These are phyloP conservation scores for Eucalyptus virginea DNA, from an alignment of 345 rosid species.

Conservation along the genomic window DNA sequence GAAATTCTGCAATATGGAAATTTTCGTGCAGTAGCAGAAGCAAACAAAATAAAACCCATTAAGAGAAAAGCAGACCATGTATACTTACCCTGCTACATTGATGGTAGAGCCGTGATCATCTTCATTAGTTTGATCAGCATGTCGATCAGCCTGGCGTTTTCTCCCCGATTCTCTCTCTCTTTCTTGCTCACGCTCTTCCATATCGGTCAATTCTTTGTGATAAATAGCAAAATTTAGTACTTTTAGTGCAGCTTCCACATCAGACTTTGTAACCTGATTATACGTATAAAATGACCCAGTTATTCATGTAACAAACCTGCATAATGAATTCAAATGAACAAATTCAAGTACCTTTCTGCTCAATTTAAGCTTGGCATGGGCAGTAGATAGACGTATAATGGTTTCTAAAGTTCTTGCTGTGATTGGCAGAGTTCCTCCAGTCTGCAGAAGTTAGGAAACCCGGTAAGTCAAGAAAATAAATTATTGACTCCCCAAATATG, in stretches of 20 bases:
- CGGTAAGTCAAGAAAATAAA: not conserved
- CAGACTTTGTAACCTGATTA: constrained; percentile 57
- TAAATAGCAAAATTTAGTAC: constrained; percentile 93
- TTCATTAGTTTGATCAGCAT: constrained; percentile 4
- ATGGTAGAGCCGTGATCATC: constrained; percentile 1
- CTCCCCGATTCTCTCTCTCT: constrained; percentile 57
- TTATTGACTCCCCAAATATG: not conserved
- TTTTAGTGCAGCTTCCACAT: constrained; percentile 89
- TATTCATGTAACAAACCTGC: not conserved
- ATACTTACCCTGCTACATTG: constrained; percentile 38
- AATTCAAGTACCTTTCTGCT: constrained; percentile 57
- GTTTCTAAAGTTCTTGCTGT: constrained; percentile 98
- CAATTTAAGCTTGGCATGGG: constrained; percentile 92
- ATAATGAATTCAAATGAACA: not conserved
- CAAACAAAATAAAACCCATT: not conserved
- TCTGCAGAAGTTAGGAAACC: constrained; percentile 25
- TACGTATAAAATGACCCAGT: not conserved
- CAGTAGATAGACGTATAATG: constrained; percentile 93
- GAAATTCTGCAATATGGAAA: not conserved
- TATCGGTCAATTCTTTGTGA: constrained; percentile 88
- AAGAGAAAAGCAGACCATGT: not conserved
- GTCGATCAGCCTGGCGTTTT: constrained; percentile 26
- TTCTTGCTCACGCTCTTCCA: constrained; percentile 93
- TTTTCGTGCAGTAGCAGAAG: not conserved
- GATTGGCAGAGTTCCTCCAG: constrained; percentile 97